phyloP scores from a whole-genome alignment of 2,329 filamentous ascomycete genomes.

The Cercospora janseana region DNA sequence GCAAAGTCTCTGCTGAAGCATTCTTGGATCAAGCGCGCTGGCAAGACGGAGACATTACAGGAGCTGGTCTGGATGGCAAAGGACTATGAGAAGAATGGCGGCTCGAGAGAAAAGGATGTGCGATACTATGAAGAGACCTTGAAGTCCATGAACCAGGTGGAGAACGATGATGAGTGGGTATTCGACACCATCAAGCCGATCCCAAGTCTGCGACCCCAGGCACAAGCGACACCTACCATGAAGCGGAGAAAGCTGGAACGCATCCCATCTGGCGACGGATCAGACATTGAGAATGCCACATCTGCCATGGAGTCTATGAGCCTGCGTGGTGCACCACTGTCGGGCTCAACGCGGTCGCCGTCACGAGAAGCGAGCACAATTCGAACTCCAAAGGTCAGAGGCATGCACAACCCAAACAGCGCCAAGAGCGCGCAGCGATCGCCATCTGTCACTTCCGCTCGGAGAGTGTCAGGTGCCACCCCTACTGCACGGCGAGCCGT shows the following conservation, averaged over 20 bases:
- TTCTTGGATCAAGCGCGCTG: constrained; percentile 81
- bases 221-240: constrained; percentile 39
- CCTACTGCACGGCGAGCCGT: constrained; percentile 36
- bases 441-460: constrained; percentile 16
- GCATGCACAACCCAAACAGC: constrained; percentile 37
- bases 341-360: constrained; percentile 25
- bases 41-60: constrained; percentile 82
- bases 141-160: constrained; percentile 45
- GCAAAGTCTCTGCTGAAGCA: constrained; percentile 86
- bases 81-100: constrained; percentile 65
- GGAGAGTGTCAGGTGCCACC: constrained; percentile 24
- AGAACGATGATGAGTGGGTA: constrained; percentile 83
- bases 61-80: constrained; percentile 82
- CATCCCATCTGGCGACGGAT: constrained; percentile 43
- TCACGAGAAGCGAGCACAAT: constrained; percentile 38
- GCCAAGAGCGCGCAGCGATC: constrained; percentile 42
- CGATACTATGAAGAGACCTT: constrained; percentile 94
- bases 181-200: constrained; percentile 83
- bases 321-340: constrained; percentile 45
- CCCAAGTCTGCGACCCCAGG: constrained; percentile 57
- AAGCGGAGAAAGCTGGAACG: constrained; percentile 50
- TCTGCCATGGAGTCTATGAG: constrained; percentile 45
- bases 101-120: constrained; percentile 48
- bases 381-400: constrained; percentile 38
- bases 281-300: constrained; percentile 38